Percentiles rank a stretch among this genome's conserved stretches.
These are phyloP conservation scores for Passalora sequoiae DNA, from an alignment of 2,329 filamentous ascomycete species.

Conservation along the genomic window DNA sequence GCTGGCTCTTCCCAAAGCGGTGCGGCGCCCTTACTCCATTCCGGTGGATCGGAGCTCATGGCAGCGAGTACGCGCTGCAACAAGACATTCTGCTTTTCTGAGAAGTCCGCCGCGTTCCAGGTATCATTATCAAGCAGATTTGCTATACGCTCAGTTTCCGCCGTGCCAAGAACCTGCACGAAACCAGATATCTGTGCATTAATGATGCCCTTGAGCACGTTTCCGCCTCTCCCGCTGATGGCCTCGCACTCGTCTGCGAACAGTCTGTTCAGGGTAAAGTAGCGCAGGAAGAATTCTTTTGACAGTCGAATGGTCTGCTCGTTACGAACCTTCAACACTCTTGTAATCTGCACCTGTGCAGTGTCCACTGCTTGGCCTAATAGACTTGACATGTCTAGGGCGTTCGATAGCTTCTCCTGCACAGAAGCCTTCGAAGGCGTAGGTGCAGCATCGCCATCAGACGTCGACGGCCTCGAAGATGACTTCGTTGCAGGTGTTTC, in stretches of 20 bases:
- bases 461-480: slow-evolving; percentile 42
- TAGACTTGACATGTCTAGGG: slow-evolving; percentile 70
- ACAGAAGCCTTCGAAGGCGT: slow-evolving; percentile 23
- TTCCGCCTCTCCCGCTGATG: slow-evolving; percentile 72
- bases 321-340: slow-evolving; percentile 69
- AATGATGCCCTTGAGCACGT: slow-evolving; percentile 69
- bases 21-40: slow-evolving; percentile 56
- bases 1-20: slow-evolving; percentile 46
- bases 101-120: slow-evolving; percentile 74
- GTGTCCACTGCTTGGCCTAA: slow-evolving; percentile 76
- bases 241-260: slow-evolving; percentile 85
- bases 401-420: slow-evolving; percentile 71
- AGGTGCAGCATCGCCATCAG: slow-evolving; percentile 38
- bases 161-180: slow-evolving; percentile 64
- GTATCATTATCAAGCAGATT: slow-evolving; percentile 74
- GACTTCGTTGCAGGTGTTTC: slow-evolving; percentile 38
- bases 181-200: slow-evolving; percentile 79
- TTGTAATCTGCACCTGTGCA: slow-evolving; percentile 67
- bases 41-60: slow-evolving; percentile 64
- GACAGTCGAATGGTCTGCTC: slow-evolving; percentile 67
- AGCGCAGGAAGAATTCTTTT: slow-evolving; percentile 67
- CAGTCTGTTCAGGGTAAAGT: slow-evolving; percentile 74
- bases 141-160: slow-evolving; percentile 68
- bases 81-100: slow-evolving; percentile 54
- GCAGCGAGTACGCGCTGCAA: slow-evolving; percentile 62